Evolutionary conservation across 1,284 basidiomycete species (phyloP).

Genomic region (Mycena sp.): DNA sequence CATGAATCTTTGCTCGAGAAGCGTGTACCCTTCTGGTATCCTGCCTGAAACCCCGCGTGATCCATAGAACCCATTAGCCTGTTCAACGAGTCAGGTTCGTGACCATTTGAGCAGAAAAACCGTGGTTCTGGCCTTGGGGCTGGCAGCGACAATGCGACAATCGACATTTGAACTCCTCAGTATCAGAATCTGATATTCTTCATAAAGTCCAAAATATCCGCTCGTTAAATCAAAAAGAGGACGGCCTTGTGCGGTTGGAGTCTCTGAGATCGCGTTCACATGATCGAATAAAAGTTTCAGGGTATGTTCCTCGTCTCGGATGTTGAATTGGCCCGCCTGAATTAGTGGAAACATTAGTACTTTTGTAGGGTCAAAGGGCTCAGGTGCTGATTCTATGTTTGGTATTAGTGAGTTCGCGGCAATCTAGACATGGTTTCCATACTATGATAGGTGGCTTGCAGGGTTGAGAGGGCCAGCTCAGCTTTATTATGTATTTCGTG

Average conservation of each 20-base stretch:
- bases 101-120: background rate
- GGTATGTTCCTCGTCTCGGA: conserved; percentile 83
- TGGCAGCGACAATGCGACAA: conserved; percentile 85
- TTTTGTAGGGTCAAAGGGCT: conserved; percentile 41
- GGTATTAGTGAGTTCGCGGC: conserved; percentile 22
- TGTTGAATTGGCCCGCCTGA: conserved; percentile 85
- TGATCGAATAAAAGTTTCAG: conserved; percentile 68
- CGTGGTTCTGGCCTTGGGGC: conserved; percentile 74
- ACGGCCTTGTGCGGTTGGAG: conserved; percentile 31
- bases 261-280: conserved; percentile 31
- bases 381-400: conserved; percentile 13
- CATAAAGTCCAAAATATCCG: conserved; percentile 94
- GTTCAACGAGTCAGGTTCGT: background rate
- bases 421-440: conserved; percentile 13
- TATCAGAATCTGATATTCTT: conserved; percentile 82
- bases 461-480: conserved; percentile 52
- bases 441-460: conserved; percentile 56
- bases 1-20: conserved; percentile 90
- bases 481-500: conserved; percentile 68
- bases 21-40: conserved; percentile 95
- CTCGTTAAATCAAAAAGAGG: conserved; percentile 84
- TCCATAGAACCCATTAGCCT: conserved; percentile 95
- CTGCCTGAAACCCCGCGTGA: conserved; percentile 90
- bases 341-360: conserved; percentile 83
- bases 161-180: conserved; percentile 65